phyloP scores from a whole-genome alignment of 2,329 filamentous ascomycete genomes.

The Cladosporium sphaerospermum region DNA sequence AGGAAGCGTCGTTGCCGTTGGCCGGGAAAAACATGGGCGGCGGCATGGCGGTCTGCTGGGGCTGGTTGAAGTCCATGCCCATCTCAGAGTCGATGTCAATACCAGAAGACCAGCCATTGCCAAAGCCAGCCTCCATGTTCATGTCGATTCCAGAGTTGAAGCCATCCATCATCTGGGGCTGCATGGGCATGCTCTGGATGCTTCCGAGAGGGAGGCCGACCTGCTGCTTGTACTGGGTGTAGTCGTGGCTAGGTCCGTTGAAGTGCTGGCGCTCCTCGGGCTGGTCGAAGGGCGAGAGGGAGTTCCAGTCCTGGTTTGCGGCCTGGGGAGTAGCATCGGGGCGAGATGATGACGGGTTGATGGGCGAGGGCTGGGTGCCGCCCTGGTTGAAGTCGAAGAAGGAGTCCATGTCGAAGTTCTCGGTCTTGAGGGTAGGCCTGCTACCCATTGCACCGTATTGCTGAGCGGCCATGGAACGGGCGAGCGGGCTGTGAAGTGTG shows the following conservation, averaged over 20 bases:
- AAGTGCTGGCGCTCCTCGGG: constrained; percentile 32
- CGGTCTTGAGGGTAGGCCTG: constrained; percentile 27
- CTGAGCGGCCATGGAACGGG: constrained; percentile 1
- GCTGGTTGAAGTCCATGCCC: constrained; percentile 53
- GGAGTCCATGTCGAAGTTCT: constrained; percentile 34
- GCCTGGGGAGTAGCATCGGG: constrained; percentile 16
- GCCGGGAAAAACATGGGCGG: constrained; percentile 57
- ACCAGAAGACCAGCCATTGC: constrained; percentile 50
- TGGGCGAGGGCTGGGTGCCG: constrained; percentile 26
- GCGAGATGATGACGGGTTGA: constrained; percentile 23
- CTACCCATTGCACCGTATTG: constrained; percentile 7
- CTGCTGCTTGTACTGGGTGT: constrained; percentile 91
- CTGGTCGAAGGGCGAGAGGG: constrained; percentile 29
- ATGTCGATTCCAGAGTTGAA: constrained; percentile 57
- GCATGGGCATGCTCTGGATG: constrained; percentile 71
- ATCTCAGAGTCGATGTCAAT: constrained; percentile 54
- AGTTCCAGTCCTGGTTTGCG: constrained; percentile 12
- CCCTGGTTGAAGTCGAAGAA: constrained; percentile 36
- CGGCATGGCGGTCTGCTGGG: constrained; percentile 37
- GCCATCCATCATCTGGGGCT: constrained; percentile 35
- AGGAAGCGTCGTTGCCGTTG: constrained; percentile 28
- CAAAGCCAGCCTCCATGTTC: constrained; percentile 51
- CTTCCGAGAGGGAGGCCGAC: constrained; percentile 86
- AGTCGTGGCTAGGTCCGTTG: constrained; percentile 74
- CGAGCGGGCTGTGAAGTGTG: too few relatives aligned